phyloP scores from a whole-genome alignment of 148 eudicot genomes.

The Salicornia ramosissima region DNA sequence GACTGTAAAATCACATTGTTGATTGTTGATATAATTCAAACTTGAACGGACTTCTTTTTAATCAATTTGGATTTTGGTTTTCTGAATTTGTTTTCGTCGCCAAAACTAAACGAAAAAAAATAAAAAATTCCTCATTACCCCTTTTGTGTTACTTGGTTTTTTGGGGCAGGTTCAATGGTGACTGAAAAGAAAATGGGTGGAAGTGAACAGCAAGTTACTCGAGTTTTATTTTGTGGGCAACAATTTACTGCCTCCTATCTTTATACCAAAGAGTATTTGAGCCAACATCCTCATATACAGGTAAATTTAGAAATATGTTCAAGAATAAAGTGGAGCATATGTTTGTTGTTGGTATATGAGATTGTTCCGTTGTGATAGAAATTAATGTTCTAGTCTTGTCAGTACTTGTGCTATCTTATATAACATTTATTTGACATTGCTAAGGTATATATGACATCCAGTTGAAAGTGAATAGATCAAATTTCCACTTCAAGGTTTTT shows the following conservation, averaged over 20 bases:
- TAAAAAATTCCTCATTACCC: not conserved
- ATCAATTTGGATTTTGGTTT: not conserved
- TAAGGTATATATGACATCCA: not conserved
- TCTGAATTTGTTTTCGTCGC: not conserved
- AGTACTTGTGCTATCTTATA: too few relatives aligned
- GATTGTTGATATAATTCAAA: too few relatives aligned
- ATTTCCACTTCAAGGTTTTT: not conserved
- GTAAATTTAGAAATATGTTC: constrained; percentile 24
- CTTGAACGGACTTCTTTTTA: too few relatives aligned
- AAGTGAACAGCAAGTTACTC: constrained; percentile 35
- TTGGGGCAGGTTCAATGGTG: constrained; percentile 22
- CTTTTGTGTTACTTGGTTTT: not conserved
- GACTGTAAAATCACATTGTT: too few relatives aligned
- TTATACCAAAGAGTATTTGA: constrained; percentile 72
- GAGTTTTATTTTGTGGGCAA: constrained; percentile 76
- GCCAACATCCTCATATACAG: constrained; percentile 55
- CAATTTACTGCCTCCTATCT: constrained; percentile 61
- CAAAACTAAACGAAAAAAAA: too few relatives aligned
- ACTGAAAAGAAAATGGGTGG: constrained; percentile 34
- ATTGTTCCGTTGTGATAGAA: not conserved
- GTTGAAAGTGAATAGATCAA: not conserved
- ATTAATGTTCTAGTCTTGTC: not conserved
- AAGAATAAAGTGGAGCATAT: not conserved
- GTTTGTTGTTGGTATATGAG: not conserved
- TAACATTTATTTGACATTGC: not conserved